phyloP scores from a whole-genome alignment of 2,329 filamentous ascomycete genomes.

The Harringtonia aguacate region DNA sequence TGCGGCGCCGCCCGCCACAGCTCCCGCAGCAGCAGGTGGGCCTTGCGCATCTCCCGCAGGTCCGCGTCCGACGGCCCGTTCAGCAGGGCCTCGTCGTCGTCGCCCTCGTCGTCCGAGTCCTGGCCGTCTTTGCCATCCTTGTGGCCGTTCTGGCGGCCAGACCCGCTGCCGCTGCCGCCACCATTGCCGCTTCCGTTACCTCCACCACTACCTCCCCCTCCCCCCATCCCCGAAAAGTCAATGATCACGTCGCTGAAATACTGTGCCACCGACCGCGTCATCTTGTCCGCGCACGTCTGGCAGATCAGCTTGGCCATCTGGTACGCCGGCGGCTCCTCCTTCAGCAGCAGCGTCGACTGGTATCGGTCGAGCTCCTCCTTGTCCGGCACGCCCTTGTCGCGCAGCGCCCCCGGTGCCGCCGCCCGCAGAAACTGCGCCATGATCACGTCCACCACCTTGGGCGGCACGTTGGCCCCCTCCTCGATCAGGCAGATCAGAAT shows the following conservation, averaged over 20 bases:
- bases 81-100: conserved; percentile 31
- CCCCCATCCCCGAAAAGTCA: conserved; percentile 60
- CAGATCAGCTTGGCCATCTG: conserved; percentile 95
- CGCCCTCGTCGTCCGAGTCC: conserved; percentile 37
- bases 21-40: conserved; percentile 80
- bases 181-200: conserved; percentile 15
- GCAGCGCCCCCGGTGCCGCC: conserved; percentile 56
- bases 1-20: conserved; percentile 86
- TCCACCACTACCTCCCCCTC: neutral
- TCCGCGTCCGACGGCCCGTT: conserved; percentile 69
- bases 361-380: conserved; percentile 54
- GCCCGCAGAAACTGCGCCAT: conserved; percentile 92
- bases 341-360: conserved; percentile 74
- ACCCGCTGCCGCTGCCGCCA: neutral
- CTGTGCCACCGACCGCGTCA: conserved; percentile 87
- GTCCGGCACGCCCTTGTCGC: conserved; percentile 37
- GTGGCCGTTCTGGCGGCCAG: conserved; percentile 1
- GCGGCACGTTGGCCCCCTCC: conserved; percentile 66
- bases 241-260: conserved; percentile 97
- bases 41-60: conserved; percentile 77
- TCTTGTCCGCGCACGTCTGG: conserved; percentile 80
- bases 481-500: conserved; percentile 80
- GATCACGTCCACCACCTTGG: conserved; percentile 80
- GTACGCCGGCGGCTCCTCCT: conserved; percentile 85
- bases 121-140: conserved; percentile 21